These are phyloP conservation scores for Leccinellum albellum DNA, from an alignment of 768 basidiomycete genomes.

Conservation along the genomic window DNA sequence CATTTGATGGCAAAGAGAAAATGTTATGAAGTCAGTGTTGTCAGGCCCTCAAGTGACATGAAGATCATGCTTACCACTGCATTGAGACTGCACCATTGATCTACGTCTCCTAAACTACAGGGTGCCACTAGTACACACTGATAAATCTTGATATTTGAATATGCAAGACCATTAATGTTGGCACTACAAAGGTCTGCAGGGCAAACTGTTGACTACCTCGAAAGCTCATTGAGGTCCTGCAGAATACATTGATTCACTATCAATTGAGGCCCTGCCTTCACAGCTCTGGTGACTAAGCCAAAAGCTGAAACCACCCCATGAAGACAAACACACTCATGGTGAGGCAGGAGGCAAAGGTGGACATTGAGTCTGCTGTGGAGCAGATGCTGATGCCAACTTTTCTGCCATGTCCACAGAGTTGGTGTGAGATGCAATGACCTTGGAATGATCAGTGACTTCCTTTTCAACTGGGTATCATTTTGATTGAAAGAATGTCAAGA, in stretches of 20 bases:
- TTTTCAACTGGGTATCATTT: constrained; percentile 13
- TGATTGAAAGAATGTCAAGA: constrained; percentile 27
- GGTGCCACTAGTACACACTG: constrained; percentile 43
- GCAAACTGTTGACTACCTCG: constrained; percentile 49
- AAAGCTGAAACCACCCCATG: constrained; percentile 38
- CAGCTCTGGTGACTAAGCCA: constrained; percentile 34
- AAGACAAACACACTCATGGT: constrained; percentile 32
- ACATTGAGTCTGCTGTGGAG: constrained; percentile 29
- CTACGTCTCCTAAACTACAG: constrained; percentile 62
- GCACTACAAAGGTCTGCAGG: constrained; percentile 51
- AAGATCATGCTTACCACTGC: constrained; percentile 52
- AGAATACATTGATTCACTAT: constrained; percentile 36
- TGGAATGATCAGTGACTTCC: constrained; percentile 22
- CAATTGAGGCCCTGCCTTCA: constrained; percentile 37
- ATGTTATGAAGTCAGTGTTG: constrained; percentile 19
- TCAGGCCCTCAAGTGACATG: constrained; percentile 13
- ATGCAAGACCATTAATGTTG: constrained; percentile 40
- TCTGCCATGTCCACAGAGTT: constrained; percentile 41
- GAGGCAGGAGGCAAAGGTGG: constrained; percentile 31
- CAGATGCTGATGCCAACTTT: constrained; percentile 33
- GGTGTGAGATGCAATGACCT: constrained; percentile 26
- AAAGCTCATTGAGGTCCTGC: constrained; percentile 39
- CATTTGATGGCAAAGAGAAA: constrained; percentile 14
- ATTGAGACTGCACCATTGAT: constrained; percentile 66
- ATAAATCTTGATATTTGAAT: constrained; percentile 42